Base-by-base conservation (phyloP, 768 basidiomycete species). In the Heimioporus sp. region DNA sequence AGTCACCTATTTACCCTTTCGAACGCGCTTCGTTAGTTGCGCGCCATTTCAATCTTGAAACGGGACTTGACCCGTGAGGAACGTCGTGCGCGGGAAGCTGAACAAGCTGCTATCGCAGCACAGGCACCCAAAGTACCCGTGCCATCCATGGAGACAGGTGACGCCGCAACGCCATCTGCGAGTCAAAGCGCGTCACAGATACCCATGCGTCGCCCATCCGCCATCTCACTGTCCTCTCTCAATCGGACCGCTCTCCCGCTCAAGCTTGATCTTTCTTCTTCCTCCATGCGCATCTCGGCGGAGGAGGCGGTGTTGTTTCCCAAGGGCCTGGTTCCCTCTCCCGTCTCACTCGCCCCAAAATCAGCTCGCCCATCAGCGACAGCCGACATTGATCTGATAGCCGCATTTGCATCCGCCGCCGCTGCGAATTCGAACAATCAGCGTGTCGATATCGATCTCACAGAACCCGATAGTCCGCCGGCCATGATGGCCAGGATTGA, bases 191-290 rank as follows among this genome's bases (percentile, higher is more conserved):
- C 68, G 52, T 72, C 65, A 35, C 69, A 63, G 28, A 67, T 65
- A 42, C 69, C 57, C 41, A 72, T 73, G 34, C 80, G 87, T 39
- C 82, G 90, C 6, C 83, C 80, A 41, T 92, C 90, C 9, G 80
- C 86, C 12, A 87, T 92, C 37, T 90, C 89, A 4, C 76, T 92
- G 35, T 90, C 88, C 11, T 88, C 89, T 6, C 79, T 92, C 11
- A 85, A 88, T 40, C 80, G 90, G 21, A 86, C 84, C 2, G 70
- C 78, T 5, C 76, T 86, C 51, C 86, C 86, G 17, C 80, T 80
- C 48, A 91, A 90, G 59, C 80, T 92, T n/a, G 90, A 92, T 61
- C 75, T 92, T 6, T 88, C 90, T n/a, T 76, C 86, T 2, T 70
- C 82, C 12, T 73, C 83, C 11, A 74, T 90, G 49, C 81, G 83